Evolutionary conservation across 371 early-diverging fungal species (phyloP).

Genomic region (Mucor sp.): DNA sequence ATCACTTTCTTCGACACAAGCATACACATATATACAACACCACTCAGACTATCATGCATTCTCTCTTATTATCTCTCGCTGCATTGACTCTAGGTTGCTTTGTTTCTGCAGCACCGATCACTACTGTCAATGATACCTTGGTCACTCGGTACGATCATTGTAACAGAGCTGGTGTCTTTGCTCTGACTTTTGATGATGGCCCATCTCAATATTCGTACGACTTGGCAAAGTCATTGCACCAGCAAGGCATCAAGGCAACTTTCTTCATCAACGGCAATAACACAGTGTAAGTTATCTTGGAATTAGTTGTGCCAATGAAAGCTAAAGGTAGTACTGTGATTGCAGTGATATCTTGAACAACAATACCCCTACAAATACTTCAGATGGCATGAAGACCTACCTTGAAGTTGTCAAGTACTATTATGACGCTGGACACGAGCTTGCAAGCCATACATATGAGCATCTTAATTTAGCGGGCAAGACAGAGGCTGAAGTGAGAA

Average conservation of each 20-base stretch:
- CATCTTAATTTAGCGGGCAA: constrained; percentile 12
- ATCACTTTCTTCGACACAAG: background rate
- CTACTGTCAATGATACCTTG: background rate
- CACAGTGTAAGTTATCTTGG: constrained; percentile 18
- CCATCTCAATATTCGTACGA: constrained; percentile 23
- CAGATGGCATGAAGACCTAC: constrained; percentile 23
- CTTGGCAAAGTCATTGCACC: constrained; percentile 15
- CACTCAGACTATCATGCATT: background rate
- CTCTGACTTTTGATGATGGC: constrained; percentile 37
- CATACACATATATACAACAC: background rate
- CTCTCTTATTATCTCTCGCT: background rate
- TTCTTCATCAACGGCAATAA: constrained; percentile 66
- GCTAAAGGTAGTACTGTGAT: background rate
- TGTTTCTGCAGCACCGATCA: background rate
- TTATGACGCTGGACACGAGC: constrained; percentile 21
- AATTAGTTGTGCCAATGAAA: background rate
- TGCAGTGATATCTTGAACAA: background rate
- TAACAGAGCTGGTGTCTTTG: constrained; percentile 21
- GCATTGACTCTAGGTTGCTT: background rate
- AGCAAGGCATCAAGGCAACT: constrained; percentile 45
- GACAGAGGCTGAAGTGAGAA: constrained; percentile 3
- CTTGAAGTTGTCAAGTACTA: constrained; percentile 19
- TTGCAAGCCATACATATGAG: constrained; percentile 30
- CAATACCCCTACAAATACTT: background rate
- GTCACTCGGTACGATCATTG: constrained; percentile 10